phyloP scores from a whole-genome alignment of 2,329 filamentous ascomycete genomes.

The Coniochaeta sp. region DNA sequence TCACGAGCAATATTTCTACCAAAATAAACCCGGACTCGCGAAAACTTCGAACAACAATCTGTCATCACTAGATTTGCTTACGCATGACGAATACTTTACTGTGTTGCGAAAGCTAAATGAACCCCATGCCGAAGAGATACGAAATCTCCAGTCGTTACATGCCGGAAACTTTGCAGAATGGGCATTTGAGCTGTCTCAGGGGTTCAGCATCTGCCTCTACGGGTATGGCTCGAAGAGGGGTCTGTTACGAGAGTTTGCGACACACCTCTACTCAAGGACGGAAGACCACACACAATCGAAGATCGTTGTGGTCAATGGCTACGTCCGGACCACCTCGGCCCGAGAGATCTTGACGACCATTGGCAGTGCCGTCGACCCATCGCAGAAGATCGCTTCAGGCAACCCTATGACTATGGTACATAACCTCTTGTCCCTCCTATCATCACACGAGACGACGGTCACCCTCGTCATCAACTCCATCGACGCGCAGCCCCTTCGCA shows the following conservation, averaged over 20 bases:
- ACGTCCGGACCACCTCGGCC: conserved; percentile 57
- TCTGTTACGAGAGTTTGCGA: conserved; percentile 68
- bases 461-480: conserved; percentile 79
- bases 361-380: conserved; percentile 50
- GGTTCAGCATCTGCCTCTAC: conserved; percentile 85
- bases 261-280: conserved; percentile 49
- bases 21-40: conserved; percentile 72
- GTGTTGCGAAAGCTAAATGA: conserved; percentile 57
- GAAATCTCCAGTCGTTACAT: conserved; percentile 68
- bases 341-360: conserved; percentile 66
- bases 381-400: conserved; percentile 43
- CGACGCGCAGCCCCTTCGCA: conserved; percentile 71
- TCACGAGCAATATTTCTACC: conserved; percentile 88
- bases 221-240: conserved; percentile 84
- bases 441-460: conserved; percentile 39
- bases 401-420: conserved; percentile 64
- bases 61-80: conserved; percentile 65
- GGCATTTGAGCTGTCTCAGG: conserved; percentile 80
- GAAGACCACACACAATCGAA: conserved; percentile 35
- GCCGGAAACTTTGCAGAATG: conserved; percentile 81
- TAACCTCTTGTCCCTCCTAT: conserved; percentile 54
- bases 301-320: conserved; percentile 84
- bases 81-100: conserved; percentile 86
- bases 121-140: conserved; percentile 61
- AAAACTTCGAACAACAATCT: conserved; percentile 87